Evolutionary conservation across 805 yeast species (phyloP), one percentile per base, ranked within the genome.

Genomic region (Suhomyces canberraensis): DNA sequence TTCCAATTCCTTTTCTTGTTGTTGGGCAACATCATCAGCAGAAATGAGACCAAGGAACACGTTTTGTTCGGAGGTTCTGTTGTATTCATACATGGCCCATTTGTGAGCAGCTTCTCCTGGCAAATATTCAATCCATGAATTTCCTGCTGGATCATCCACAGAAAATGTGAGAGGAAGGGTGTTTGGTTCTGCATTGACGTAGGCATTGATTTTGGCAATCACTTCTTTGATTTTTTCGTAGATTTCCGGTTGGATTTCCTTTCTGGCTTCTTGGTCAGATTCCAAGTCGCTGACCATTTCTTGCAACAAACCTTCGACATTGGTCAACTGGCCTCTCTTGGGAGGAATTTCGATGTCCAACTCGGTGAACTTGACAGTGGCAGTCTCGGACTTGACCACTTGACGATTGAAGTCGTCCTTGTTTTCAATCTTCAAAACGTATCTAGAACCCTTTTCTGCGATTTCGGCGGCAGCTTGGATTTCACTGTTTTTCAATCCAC

Each of bases 341-440:
- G 97, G 87, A 4, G 99, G 98, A 42, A 93, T 91, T 62, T 91
- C 98, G 38, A 91, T 78, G 47, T 89, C 96, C 42, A 91, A 67
- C 58, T 90, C 96, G 11, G 76, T 64, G 53, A 93, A 90, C 53
- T 74, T 79, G 62, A 89, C 84, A 8, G 79, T 66, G 18, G 95
- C 91, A 16, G 86, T 72, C 57, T 91, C 97, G 20, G 93, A 80
- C 65, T 93, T 93, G 51, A 93, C 87, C 16, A 93, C 84, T 64
- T 91, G 95, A 60, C 97, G 78, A 62, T 79, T 84, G 59, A 91
- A 79, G 57, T 93, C 98, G 27, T 74, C 74, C 44, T 73, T 71
- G 11, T 54, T 52, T 57, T 85, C 95, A 31, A 91, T 62, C 55
- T 79, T 79, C 44, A 90, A 65, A 18, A 75, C 66, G 59, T 84